Percentiles rank a stretch among this genome's conserved stretches.
Evolutionary conservation across 495 filamentous ascomycete species (phyloP).

Genomic region (Aspergillus mulundensis): DNA sequence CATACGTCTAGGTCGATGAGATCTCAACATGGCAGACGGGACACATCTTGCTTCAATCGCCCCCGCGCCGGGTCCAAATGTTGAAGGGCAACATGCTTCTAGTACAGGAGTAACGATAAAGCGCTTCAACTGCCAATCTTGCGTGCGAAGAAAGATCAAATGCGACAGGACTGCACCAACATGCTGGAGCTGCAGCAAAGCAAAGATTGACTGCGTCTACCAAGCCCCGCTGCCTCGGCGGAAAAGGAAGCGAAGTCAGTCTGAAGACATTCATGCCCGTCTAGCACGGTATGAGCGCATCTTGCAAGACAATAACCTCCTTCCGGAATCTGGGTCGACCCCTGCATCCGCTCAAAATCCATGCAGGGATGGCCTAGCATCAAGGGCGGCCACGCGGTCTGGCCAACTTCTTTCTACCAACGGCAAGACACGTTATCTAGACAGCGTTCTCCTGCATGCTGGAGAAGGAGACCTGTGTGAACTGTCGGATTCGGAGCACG

Average conservation of each 20-base stretch:
- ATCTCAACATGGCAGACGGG: too few species aligned
- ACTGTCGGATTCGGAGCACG: slow-evolving; percentile 8
- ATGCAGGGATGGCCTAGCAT: background rate
- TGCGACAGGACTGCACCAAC: slow-evolving; percentile 39
- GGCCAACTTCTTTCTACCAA: slow-evolving; percentile 3
- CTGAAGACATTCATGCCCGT: slow-evolving; percentile 11
- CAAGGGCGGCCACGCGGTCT: background rate
- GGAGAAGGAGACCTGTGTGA: slow-evolving; percentile 16
- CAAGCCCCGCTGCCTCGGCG: slow-evolving; percentile 6
- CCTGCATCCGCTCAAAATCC: background rate
- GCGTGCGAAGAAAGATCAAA: slow-evolving; percentile 43
- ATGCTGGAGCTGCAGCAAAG: slow-evolving; percentile 35
- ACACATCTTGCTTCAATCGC: slow-evolving; percentile 13
- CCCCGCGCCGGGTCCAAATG: slow-evolving; percentile 12
- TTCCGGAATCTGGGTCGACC: slow-evolving; percentile 5
- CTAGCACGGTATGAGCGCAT: slow-evolving; percentile 19
- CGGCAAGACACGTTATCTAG: slow-evolving; percentile 20
- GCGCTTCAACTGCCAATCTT: slow-evolving; percentile 30
- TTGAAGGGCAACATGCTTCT: too few species aligned
- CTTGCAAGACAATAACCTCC: slow-evolving; percentile 17
- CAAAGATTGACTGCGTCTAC: slow-evolving; percentile 15
- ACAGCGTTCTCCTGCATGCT: slow-evolving; percentile 17
- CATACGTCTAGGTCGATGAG: too few species aligned
- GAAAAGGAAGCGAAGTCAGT: slow-evolving; percentile 13
- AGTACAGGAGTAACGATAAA: background rate